Conservation (phyloP, 2,329 filamentous ascomycete species). For the Calonectria naviculata region DNA sequence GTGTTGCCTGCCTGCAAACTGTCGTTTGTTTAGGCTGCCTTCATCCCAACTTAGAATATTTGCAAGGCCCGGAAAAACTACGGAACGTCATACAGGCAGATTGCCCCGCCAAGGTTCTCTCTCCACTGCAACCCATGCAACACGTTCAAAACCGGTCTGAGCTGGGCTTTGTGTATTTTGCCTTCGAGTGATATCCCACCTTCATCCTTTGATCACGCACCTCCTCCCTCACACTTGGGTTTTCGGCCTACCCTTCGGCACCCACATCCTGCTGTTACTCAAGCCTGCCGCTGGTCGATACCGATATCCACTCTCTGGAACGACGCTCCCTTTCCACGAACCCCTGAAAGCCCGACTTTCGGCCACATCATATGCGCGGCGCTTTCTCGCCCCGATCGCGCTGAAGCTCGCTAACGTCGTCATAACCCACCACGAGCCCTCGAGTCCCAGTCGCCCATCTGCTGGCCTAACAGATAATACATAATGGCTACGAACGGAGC, state of each 20-base stretch:
- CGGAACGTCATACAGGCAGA: constrained; percentile 29
- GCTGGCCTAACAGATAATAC: constrained; percentile 24
- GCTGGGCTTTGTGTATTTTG: constrained; percentile 43
- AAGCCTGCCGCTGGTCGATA: constrained; percentile 20
- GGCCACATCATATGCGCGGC: constrained; percentile 40
- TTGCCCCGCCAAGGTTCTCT: constrained; percentile 47
- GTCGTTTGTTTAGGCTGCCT: constrained; percentile 12
- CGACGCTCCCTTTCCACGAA: constrained; percentile 20
- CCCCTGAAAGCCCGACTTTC: constrained; percentile 16
- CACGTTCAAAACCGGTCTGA: constrained; percentile 31
- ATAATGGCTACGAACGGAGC: constrained; percentile 75
- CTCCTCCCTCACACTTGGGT: constrained; percentile 23
- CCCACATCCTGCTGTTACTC: constrained; percentile 17
- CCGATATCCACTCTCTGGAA: constrained; percentile 7
- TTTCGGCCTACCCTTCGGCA: constrained; percentile 22
- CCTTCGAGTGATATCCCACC: constrained; percentile 40
- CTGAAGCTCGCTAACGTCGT: constrained; percentile 31
- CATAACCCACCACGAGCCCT: not conserved
- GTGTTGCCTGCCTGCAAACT: not conserved
- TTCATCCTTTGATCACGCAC: constrained; percentile 32
- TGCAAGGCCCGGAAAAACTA: constrained; percentile 46
- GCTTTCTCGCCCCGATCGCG: constrained; percentile 30
- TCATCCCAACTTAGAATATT: not conserved
- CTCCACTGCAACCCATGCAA: constrained; percentile 27
- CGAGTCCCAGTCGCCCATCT: constrained; percentile 21